Evolutionary conservation across 108 stramenopile genomes (phyloP).

Genomic region (Discostella pseudostelligera): DNA sequence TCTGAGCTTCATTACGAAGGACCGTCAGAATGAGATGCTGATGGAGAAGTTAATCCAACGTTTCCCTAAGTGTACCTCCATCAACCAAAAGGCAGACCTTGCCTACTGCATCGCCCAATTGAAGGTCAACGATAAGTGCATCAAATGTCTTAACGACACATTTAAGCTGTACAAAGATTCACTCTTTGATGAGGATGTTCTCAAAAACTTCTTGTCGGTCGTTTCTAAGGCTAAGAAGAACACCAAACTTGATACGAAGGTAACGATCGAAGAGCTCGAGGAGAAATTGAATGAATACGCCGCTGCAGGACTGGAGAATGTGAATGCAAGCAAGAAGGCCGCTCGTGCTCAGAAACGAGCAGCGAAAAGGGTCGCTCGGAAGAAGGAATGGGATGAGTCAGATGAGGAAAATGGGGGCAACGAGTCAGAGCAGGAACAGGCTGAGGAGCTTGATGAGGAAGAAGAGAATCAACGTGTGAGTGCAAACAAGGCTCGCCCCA

Average conservation of each 20-base stretch:
- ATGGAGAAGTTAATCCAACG: conserved; percentile 93
- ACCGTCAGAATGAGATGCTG: conserved; percentile 90
- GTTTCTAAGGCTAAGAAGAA: conserved; percentile 82
- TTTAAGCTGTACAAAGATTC: conserved; percentile 89
- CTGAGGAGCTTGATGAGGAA: conserved; percentile 21
- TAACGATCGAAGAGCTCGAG: conserved; percentile 86
- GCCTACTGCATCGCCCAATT: conserved; percentile 94
- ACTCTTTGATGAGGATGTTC: conserved; percentile 90
- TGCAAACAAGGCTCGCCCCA: conserved; percentile 55
- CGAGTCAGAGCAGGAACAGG: conserved; percentile 25
- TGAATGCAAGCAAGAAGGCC: conserved; percentile 68
- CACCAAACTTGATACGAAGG: conserved; percentile 74
- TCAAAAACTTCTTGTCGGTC: conserved; percentile 70
- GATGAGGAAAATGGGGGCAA: conserved; percentile 31
- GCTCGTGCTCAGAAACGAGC: conserved; percentile 55
- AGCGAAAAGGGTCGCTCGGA: conserved; percentile 35
- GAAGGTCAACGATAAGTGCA: conserved; percentile 83
- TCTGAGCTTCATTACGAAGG: conserved; percentile 95
- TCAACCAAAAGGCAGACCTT: conserved; percentile 80
- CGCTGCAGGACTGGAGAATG: conserved; percentile 59
- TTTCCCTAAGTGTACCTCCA: conserved; percentile 74
- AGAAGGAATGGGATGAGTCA: conserved; percentile 43
- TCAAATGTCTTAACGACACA: conserved; percentile 82
- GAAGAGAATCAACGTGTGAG: conserved; percentile 8
- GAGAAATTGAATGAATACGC: conserved; percentile 66